Conservation (phyloP, 176 grass and related monocot species). For the Juncus inflexus region DNA sequence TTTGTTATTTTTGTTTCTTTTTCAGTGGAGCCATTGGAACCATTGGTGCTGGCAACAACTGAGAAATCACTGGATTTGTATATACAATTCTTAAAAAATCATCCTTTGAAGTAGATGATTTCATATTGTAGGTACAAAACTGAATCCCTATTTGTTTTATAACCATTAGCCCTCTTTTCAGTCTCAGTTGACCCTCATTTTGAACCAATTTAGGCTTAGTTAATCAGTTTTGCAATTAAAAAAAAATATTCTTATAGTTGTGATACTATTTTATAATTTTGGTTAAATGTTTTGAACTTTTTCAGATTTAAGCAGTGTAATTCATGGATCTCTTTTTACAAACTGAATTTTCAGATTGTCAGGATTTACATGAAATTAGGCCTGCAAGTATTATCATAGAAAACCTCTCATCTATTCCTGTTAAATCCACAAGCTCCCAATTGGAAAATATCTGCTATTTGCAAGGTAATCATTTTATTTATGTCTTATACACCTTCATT, state of each 20-base stretch:
- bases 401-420: conserved; percentile 50
- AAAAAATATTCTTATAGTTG: not conserved
- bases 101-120: conserved; percentile 60
- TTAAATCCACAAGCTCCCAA: conserved; percentile 33
- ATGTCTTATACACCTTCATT: too few species aligned
- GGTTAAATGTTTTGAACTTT: conserved; percentile 26
- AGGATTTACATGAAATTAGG: conserved; percentile 31
- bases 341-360: conserved; percentile 38
- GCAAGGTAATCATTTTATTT: conserved; percentile 40
- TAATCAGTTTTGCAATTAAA: not conserved
- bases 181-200: conserved; percentile 7
- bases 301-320: conserved; percentile 52
- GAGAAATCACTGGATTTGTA: conserved; percentile 79
- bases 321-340: conserved; percentile 57
- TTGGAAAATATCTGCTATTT: conserved; percentile 56
- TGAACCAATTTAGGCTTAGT: not conserved
- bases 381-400: conserved; percentile 50
- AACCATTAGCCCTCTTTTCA: not conserved
- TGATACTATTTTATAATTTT: conserved; percentile 34
- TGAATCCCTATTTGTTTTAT: conserved; percentile 21
- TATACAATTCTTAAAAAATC: conserved; percentile 74
- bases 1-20: conserved; percentile 25
- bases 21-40: conserved; percentile 70
- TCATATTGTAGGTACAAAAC: conserved; percentile 57
- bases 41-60: conserved; percentile 47